Percentiles rank a stretch among this genome's conserved stretches.
Evolutionary conservation across 1,139 yeast species (phyloP).

Genomic region (Hemisphaericaspora subhashii): DNA sequence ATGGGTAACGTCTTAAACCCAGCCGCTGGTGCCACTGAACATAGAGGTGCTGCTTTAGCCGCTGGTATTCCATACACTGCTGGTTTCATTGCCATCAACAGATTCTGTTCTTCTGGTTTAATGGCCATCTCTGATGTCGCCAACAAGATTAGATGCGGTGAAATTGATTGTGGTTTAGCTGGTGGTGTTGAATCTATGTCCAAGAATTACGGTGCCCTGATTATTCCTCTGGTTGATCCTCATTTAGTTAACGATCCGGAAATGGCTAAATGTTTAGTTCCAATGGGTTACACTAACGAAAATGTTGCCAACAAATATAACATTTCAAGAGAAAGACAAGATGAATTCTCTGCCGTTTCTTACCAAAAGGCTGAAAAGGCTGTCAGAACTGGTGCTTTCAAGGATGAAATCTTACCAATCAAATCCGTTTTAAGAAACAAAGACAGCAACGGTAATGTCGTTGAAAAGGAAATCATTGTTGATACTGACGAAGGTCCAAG

Average conservation of each 20-base stretch:
- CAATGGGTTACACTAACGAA: slow-evolving; percentile 71
- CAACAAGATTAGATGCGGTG: slow-evolving; percentile 30
- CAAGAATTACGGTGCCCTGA: slow-evolving; percentile 38
- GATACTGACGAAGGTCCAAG: slow-evolving; percentile 35
- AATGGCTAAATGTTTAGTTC: slow-evolving; percentile 23
- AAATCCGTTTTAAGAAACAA: slow-evolving; percentile 26
- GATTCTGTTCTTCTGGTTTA: slow-evolving; percentile 45
- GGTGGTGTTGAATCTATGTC: slow-evolving; percentile 49
- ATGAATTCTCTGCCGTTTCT: slow-evolving; percentile 35
- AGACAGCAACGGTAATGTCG: slow-evolving; percentile 14
- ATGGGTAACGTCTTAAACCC: slow-evolving; percentile 81
- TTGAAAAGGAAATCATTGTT: slow-evolving; percentile 15
- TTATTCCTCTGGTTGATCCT: slow-evolving; percentile 23
- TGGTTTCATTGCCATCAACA: slow-evolving; percentile 37
- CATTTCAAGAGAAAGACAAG: slow-evolving; percentile 64
- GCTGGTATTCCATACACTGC: slow-evolving; percentile 37
- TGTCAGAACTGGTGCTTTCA: slow-evolving; percentile 33
- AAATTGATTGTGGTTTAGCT: slow-evolving; percentile 35
- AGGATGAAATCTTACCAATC: slow-evolving; percentile 37
- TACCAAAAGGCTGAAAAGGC: slow-evolving; percentile 38
- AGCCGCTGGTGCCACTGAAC: slow-evolving; percentile 87
- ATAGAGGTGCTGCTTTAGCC: slow-evolving; percentile 60
- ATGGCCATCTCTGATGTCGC: slow-evolving; percentile 39
- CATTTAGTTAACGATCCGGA: slow-evolving; percentile 19
- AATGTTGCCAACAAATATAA: slow-evolving; percentile 41